phyloP scores from a whole-genome alignment of 352 stramenopile species.

The Phytophthora idaei region DNA sequence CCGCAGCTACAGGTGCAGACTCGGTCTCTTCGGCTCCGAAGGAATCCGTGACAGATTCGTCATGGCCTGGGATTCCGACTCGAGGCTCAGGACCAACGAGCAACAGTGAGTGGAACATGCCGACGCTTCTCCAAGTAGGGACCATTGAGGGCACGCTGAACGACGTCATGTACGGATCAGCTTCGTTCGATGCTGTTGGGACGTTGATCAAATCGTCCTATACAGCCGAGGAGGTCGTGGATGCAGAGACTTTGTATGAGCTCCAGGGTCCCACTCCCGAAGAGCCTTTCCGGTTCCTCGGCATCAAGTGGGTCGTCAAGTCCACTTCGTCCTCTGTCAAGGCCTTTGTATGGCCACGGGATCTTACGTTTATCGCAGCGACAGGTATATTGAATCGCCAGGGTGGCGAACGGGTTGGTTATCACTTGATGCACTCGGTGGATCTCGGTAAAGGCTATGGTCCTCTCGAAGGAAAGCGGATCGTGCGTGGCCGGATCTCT shows the following conservation, averaged over 20 bases:
- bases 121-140: slow-evolving; percentile 43
- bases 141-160: slow-evolving; percentile 52
- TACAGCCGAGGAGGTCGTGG: slow-evolving; percentile 39
- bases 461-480: slow-evolving; percentile 33
- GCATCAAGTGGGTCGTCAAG: slow-evolving; percentile 51
- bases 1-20: slow-evolving; percentile 9
- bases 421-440: slow-evolving; percentile 60
- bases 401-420: slow-evolving; percentile 55
- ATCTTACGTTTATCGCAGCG: slow-evolving; percentile 52
- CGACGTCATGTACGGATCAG: slow-evolving; percentile 54
- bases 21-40: slow-evolving; percentile 31
- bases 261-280: slow-evolving; percentile 37
- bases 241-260: slow-evolving; percentile 46
- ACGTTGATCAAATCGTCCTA: slow-evolving; percentile 42
- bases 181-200: slow-evolving; percentile 28
- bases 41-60: slow-evolving; percentile 19
- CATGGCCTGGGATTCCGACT: slow-evolving; percentile 19
- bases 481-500: slow-evolving; percentile 50
- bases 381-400: slow-evolving; percentile 51
- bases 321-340: slow-evolving; percentile 33
- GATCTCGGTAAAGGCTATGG: slow-evolving; percentile 40
- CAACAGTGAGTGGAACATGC: slow-evolving; percentile 38
- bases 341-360: slow-evolving; percentile 45
- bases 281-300: slow-evolving; percentile 53
- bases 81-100: slow-evolving; percentile 14